Evolutionary conservation across 2,329 filamentous ascomycete species (phyloP), one percentile per base, ranked within the genome.

Genomic region (Polychaeton citri): DNA sequence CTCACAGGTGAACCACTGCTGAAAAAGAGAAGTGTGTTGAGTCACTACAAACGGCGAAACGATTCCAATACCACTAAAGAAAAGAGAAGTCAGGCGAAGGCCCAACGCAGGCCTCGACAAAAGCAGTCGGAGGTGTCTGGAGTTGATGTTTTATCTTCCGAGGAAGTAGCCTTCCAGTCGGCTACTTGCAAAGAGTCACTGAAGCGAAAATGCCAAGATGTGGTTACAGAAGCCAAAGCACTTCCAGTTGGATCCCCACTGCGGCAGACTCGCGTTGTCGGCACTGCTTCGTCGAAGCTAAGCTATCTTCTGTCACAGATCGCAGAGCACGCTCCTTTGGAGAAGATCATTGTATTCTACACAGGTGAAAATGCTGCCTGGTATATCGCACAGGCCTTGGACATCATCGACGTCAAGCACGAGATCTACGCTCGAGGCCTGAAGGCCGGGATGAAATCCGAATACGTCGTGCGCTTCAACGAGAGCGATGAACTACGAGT

Each of bases 281-380:
- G 83, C 3, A 94, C 87, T 0, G 74, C 77, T 0, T 95, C 87
- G 0, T 76, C 82, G 0, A 96, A 96, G 57, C 66, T 95, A 2
- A 87, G 81, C 2, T 94, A 95, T 50, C 64, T 95, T 5, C 63
- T 94, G 13, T 79, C 86, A 36, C 69, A 74, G 20, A 76, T 95
- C 9, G 57, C 77, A 4, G 64, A 71, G 35, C 67, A 87, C 42
- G 74, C 90, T 36, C 58, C 67, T 1, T 60, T 70, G 0, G 86
- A 94, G 50, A 93, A 95, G 57, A 90, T 92, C 3, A 74, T 95
- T 35, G 72, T 95, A 7, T 96, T 96, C 56, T 95, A 94, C 54
- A 85, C 93, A 41, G 80, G 81, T 20, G 81, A 90, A 41, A 88
- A 93, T 47, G 71, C 81, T 2, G 87, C 85, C 1, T 93, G 74